Evolutionary conservation across 257 asterid species (phyloP).

Genomic region (Nemophila menziesii): DNA sequence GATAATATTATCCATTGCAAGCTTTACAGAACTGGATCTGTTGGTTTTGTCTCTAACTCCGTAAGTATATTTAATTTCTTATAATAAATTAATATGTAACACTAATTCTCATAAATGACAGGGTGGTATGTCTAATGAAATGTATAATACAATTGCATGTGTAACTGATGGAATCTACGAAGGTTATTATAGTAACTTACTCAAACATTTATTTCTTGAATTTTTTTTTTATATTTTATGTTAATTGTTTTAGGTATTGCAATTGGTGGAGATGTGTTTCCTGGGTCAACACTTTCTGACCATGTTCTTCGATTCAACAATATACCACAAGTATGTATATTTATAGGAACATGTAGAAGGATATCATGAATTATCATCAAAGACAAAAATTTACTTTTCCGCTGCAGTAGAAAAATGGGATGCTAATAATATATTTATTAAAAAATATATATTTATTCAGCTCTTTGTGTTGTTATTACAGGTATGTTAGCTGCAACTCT

Average conservation of each 20-base stretch:
- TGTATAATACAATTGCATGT: conserved; percentile 92
- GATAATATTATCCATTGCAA: conserved; percentile 92
- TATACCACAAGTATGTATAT: conserved; percentile 76
- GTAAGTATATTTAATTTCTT: too few species aligned
- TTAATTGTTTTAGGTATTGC: conserved; percentile 70
- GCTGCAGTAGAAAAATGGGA: too few species aligned
- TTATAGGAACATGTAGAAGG: too few species aligned
- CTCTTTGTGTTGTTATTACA: too few species aligned
- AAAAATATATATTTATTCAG: too few species aligned
- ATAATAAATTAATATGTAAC: conserved; percentile 12
- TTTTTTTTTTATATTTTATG: conserved; percentile 8
- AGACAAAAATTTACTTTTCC: too few species aligned
- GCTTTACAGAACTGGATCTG: conserved; percentile 95
- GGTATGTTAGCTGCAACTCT: too few species aligned
- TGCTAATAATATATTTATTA: too few species aligned
- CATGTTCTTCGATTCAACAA: conserved; percentile 96
- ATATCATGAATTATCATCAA: too few species aligned
- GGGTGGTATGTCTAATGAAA: conserved; percentile 99
- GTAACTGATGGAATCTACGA: conserved; percentile 97
- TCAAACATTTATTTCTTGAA: conserved; percentile 1
- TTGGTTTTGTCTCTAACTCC: conserved; percentile 97
- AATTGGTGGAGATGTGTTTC: conserved; percentile 98
- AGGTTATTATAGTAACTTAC: conserved; percentile 41
- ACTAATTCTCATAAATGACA: conserved; percentile 24
- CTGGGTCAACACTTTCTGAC: conserved; percentile 98